Conservation (phyloP, 2,329 filamentous ascomycete species). For the Colletotrichum graminicola region DNA sequence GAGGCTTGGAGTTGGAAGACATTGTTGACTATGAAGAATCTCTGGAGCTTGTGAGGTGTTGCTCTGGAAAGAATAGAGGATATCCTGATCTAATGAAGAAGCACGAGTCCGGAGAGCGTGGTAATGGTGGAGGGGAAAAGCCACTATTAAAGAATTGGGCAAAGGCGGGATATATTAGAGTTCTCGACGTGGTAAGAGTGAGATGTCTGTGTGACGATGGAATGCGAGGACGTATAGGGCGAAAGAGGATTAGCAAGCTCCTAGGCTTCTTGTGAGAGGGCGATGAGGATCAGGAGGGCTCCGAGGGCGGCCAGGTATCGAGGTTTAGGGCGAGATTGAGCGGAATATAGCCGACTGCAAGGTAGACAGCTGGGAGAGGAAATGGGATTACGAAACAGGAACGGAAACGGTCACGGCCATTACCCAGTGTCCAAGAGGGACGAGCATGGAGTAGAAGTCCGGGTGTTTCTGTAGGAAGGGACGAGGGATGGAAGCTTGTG, state of each 20-base stretch:
- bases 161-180: conserved; percentile 36
- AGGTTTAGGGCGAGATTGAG: conserved; percentile 27
- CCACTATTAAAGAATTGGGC: conserved; percentile 39
- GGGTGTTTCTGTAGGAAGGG: conserved; percentile 41
- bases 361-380: conserved; percentile 34
- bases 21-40: conserved; percentile 35
- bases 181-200: conserved; percentile 35
- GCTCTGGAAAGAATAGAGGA: conserved; percentile 27
- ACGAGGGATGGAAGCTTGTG: conserved; percentile 36
- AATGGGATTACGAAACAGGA: conserved; percentile 42
- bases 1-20: conserved; percentile 48
- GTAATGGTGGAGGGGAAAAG: conserved; percentile 32
- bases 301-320: conserved; percentile 35
- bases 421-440: conserved; percentile 41
- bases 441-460: conserved; percentile 41
- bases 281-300: conserved; percentile 34
- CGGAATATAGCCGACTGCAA: conserved; percentile 37
- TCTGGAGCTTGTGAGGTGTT: conserved; percentile 9
- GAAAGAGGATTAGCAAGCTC: conserved; percentile 39
- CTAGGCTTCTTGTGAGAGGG: conserved; percentile 28
- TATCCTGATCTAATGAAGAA: conserved; percentile 39
- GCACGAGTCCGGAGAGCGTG: conserved; percentile 24
- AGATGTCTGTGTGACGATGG: conserved; percentile 41
- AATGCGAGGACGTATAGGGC: conserved; percentile 23
- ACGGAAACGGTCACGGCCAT: conserved; percentile 43